A percentile compares a stretch with the other conserved stretches of the same genome.
Conservation (phyloP, 2,329 filamentous ascomycete species). For the Chrysosphaeria jannelii region DNA sequence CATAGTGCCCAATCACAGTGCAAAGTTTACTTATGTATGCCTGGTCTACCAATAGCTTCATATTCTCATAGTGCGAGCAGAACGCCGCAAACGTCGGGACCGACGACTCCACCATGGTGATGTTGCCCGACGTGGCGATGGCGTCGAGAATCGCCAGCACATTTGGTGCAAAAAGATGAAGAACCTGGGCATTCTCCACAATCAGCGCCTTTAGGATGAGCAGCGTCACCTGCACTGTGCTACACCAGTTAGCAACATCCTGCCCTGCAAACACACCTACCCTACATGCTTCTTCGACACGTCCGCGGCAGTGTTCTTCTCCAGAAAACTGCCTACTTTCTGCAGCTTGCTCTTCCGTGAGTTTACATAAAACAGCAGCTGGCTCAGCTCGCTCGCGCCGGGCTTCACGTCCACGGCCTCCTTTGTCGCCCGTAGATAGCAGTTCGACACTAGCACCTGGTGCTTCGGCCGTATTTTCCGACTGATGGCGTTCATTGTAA, state of each 20-base stretch:
- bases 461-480: conserved; percentile 69
- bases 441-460: conserved; percentile 84
- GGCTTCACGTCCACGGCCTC: conserved; percentile 78
- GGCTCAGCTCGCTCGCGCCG: conserved; percentile 88
- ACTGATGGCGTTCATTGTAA: conserved; percentile 30
- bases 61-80: conserved; percentile 65
- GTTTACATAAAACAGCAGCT: conserved; percentile 86
- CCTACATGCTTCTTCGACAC: conserved; percentile 68
- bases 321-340: conserved; percentile 81
- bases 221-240: conserved; percentile 82
- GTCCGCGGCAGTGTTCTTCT: conserved; percentile 78
- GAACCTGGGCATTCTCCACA: conserved; percentile 72
- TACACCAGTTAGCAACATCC: too few species aligned
- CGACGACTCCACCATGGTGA: conserved; percentile 78
- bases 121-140: conserved; percentile 59
- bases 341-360: conserved; percentile 84
- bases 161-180: conserved; percentile 62
- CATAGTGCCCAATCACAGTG: conserved; percentile 51
- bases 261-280: too few species aligned
- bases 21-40: conserved; percentile 60
- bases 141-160: conserved; percentile 62
- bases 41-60: conserved; percentile 60
- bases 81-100: conserved; percentile 66
- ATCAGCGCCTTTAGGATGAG: conserved; percentile 77
- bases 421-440: conserved; percentile 81